Evolutionary conservation across 768 basidiomycete genomes (phyloP), one percentile per base, ranked within the genome.

Genomic region (Pisolithus tinctorius): DNA sequence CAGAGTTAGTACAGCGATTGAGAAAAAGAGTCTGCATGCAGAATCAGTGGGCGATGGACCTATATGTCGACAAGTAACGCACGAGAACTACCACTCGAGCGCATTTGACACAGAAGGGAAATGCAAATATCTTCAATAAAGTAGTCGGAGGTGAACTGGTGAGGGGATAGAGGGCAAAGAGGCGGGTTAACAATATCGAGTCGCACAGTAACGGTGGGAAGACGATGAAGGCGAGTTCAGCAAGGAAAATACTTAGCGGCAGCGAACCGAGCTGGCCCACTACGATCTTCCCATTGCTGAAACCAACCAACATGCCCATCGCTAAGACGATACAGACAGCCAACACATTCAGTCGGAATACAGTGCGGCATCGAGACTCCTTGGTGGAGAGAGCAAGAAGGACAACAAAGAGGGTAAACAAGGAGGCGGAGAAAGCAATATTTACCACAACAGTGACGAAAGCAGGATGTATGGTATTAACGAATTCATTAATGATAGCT

Each of bases 341-440:
- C 2, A 67, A 48, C 13, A 71, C 51, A 48, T 72, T 72, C 43
- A 72, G 53, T 14, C 61, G 53, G 54, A 72, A 72, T 10, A 71
- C 55, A 5, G 60, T 61, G 4, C 62, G 56, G 26, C 62, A 54
- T 0, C 71, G 65, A 2, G 20, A 20, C 20, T 20, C 20, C 20
- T 20, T 20, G 20, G 20, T 20, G 20, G 20, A 20, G 20, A 20
- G 61, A 48, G 65, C 57, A 45, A 70, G 58, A 6, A 71, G 61
- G 13, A 60, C 57, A n/a, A 70, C 45, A 13, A 71, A 57, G 9
- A 72, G 54, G 2, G 71, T 68, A 16, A 72, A 53, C 10, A 72
- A 11, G 59, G 9, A 65, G 54, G 68, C 56, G 0, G 58, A 50
- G 34, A 66, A 65, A 2, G 64, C 55, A 4, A 66, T 60, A 27